phyloP scores from a whole-genome alignment of 2,329 filamentous ascomycete species.

The Cadophora sp. region DNA sequence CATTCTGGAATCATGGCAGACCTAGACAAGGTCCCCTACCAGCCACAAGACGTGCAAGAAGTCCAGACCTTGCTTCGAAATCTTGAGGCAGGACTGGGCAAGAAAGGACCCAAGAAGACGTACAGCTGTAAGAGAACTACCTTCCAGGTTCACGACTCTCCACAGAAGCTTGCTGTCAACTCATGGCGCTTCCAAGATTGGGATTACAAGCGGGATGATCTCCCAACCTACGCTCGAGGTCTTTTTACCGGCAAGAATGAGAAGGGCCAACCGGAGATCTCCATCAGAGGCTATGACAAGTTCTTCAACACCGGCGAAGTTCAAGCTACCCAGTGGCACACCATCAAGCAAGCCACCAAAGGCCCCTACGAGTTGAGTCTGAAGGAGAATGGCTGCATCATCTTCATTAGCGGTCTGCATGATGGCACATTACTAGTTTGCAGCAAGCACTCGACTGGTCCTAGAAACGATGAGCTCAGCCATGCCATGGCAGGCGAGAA shows the following conservation, averaged over 20 bases:
- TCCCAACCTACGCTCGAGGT: constrained; percentile 92
- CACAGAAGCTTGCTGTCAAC: constrained; percentile 72
- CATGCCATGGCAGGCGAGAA: constrained; percentile 85
- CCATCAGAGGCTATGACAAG: constrained; percentile 93
- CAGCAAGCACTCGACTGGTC: constrained; percentile 96
- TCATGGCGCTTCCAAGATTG: constrained; percentile 95
- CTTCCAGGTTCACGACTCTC: constrained; percentile 70
- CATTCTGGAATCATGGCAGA: constrained; percentile 56
- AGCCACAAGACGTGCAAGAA: constrained; percentile 72
- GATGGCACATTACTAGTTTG: constrained; percentile 93
- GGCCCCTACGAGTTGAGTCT: constrained; percentile 95
- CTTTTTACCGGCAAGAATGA: constrained; percentile 84
- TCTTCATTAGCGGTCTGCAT: constrained; percentile 91
- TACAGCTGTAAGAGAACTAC: constrained; percentile 83
- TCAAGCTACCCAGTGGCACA: constrained; percentile 79
- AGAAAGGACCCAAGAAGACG: constrained; percentile 64
- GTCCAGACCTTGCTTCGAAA: constrained; percentile 55
- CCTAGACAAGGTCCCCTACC: constrained; percentile 61
- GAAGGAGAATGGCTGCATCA: constrained; percentile 99
- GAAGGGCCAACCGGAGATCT: constrained; percentile 76
- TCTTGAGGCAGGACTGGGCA: constrained; percentile 67
- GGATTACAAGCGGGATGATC: constrained; percentile 88
- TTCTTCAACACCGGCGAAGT: constrained; percentile 97
- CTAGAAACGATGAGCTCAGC: constrained; percentile 71
- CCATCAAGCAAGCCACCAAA: constrained; percentile 75